Evolutionary conservation across 1,284 basidiomycete genomes (phyloP).

Genomic region (Boletus sp.): DNA sequence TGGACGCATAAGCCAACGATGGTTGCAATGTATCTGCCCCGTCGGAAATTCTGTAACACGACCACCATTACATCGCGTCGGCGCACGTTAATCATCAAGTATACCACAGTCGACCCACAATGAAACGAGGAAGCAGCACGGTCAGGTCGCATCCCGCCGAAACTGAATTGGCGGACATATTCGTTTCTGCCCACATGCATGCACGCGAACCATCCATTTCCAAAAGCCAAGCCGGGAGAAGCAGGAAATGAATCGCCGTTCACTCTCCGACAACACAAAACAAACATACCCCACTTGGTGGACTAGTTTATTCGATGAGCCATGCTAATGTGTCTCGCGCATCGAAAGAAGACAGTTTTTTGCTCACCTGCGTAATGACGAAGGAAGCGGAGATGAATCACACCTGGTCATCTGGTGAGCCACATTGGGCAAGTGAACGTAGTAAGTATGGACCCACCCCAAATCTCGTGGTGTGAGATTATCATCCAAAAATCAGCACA

Average conservation of each 20-base stretch:
- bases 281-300: slow-evolving; percentile 36
- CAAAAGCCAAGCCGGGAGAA: slow-evolving; percentile 11
- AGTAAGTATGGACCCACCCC: slow-evolving; percentile 46
- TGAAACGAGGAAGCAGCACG: slow-evolving; percentile 77
- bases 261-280: slow-evolving; percentile 9
- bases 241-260: slow-evolving; percentile 29
- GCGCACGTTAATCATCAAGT: slow-evolving; percentile 1
- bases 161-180: slow-evolving; percentile 86
- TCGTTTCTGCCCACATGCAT: slow-evolving; percentile 52
- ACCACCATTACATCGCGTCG: slow-evolving; percentile 4
- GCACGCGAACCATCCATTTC: slow-evolving; percentile 7
- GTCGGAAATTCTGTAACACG: slow-evolving; percentile 69
- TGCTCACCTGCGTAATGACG: slow-evolving; percentile 67
- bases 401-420: slow-evolving; percentile 42
- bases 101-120: slow-evolving; percentile 47
- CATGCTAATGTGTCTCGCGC: slow-evolving; percentile 22
- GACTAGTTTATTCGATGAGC: slow-evolving; percentile 7
- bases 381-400: slow-evolving; percentile 81
- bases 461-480: slow-evolving; percentile 64
- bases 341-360: slow-evolving; percentile 14
- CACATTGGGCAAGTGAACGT: slow-evolving; percentile 3
- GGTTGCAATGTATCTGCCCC: slow-evolving; percentile 81
- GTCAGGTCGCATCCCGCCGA: slow-evolving; percentile 87
- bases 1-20: slow-evolving; percentile 75
- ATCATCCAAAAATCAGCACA: slow-evolving; percentile 69